Base-by-base conservation (phyloP, 1,284 basidiomycete genomes). In the Ganoderma boninense region DNA sequence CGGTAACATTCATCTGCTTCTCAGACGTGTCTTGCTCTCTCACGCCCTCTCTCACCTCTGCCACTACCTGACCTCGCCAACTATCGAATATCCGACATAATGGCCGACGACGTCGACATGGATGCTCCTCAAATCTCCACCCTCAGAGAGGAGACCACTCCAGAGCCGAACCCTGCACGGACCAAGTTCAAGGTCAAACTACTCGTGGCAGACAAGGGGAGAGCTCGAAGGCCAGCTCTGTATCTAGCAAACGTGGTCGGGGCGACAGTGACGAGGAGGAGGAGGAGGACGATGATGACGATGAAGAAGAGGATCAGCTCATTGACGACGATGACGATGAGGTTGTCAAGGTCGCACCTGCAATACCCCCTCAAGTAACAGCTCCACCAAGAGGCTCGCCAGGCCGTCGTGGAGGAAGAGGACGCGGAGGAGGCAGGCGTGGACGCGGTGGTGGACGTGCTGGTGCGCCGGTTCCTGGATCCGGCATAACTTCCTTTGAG, bases 41-140 rank as follows among this genome's bases (percentile, higher is more conserved):
- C 18, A 54, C 42, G 52, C 32, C 32, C 16, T 40, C 32, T 20
- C 52, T 54, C 23, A 14, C 10, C 3, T 40, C 35, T 40, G 18
- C 49, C 46, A 29, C 44, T 38, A 7, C 2, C 26, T 54, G 52
- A 5, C 29, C 20, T 20, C 3, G 4, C 74, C 6, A 38, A 6
- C 38, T 62, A 35, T 66, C 54, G 69, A 65, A 67, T 66, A 66
- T 63, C 7, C 52, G 5, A 14, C 52, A 67, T 62, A 54, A 79
- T 79, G 77, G 71, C 78, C 64, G 78, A 81, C 54, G 80, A 82
- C 71, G 72, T 80, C 59, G 89, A 92, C 73, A 93, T 93, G 90
- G 93, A 93, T 63, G 91, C 92, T 42, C 92, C 92, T 52, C 89
- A 89, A 75, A 94, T 94, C 66, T 94, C 92, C 38, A 93, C 90